These are phyloP conservation scores for Hippophae gyantsensis DNA, from an alignment of 306 rosid species.

Conservation along the genomic window DNA sequence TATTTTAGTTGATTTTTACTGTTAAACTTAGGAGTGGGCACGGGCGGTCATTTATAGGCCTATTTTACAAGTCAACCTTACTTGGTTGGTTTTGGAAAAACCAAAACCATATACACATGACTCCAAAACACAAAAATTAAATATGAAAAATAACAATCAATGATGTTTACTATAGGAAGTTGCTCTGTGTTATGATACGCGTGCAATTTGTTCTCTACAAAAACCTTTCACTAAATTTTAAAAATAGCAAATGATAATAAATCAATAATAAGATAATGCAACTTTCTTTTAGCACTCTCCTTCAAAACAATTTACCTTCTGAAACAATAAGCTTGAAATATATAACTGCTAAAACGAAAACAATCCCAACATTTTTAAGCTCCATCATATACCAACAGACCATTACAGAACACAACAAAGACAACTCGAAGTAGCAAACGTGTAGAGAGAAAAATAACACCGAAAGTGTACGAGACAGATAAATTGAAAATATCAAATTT, in stretches of 20 bases:
- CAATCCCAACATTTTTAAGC: slow-evolving; percentile 2
- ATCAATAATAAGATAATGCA: background rate
- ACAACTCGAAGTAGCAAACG: no score
- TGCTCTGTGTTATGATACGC: slow-evolving; percentile 48
- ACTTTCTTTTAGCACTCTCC: background rate
- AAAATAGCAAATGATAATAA: no score
- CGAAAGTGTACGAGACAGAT: no score
- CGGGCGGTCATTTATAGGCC: no score
- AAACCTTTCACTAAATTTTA: no score
- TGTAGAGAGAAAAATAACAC: no score
- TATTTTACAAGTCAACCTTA: no score
- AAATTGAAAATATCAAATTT: no score
- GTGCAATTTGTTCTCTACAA: slow-evolving; percentile 17
- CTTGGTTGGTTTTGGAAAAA: no score
- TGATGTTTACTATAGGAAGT: slow-evolving; percentile 34
- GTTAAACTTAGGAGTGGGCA: no score
- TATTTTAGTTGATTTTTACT: no score
- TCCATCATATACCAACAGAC: slow-evolving; percentile 21
- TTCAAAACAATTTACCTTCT: background rate
- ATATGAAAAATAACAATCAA: background rate
- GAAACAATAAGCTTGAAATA: slow-evolving; percentile 7
- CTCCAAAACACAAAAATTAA: background rate
- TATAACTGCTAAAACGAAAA: slow-evolving; percentile 11
- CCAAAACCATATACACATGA: no score
- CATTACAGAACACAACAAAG: slow-evolving; percentile 6